A percentile compares a stretch with the other conserved stretches of the same genome.
Conservation (phyloP, 306 rosid species). For the Arachis hypogaea region DNA sequence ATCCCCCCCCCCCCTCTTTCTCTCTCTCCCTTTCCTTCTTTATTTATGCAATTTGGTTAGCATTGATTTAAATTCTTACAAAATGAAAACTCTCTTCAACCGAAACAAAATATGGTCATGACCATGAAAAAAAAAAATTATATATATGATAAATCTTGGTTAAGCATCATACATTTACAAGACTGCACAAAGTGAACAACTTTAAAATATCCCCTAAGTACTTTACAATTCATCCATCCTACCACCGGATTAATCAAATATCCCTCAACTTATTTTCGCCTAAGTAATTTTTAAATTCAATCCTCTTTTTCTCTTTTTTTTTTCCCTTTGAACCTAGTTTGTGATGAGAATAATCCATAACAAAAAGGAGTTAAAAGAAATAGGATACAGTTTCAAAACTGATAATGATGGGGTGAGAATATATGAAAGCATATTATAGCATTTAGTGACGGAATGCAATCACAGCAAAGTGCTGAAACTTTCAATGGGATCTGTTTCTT, state of each 20-base stretch:
- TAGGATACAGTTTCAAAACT: conserved; percentile 31
- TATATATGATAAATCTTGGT: conserved; percentile 17
- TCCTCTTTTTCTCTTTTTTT: background rate
- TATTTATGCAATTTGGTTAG: no score
- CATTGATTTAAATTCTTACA: no score
- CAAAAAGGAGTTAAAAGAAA: background rate
- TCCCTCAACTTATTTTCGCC: conserved; percentile 29
- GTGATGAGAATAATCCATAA: conserved; percentile 20
- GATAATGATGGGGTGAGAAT: background rate
- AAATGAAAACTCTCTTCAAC: background rate
- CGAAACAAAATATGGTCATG: no score
- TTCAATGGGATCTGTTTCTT: conserved; percentile 90
- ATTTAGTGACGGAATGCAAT: conserved; percentile 23
- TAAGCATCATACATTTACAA: conserved; percentile 54
- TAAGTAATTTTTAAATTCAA: conserved; percentile 12
- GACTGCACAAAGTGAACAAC: conserved; percentile 42
- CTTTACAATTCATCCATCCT: conserved; percentile 36
- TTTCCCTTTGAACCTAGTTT: conserved; percentile 19
- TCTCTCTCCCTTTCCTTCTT: no score
- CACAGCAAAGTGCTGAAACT: conserved; percentile 63
- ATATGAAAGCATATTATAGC: conserved; percentile 20
- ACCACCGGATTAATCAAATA: conserved; percentile 20
- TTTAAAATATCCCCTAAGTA: conserved; percentile 19
- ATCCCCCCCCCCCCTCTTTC: no score
- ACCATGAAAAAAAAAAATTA: background rate